Percentiles rank a stretch among this genome's conserved stretches.
These are phyloP conservation scores for Multifurca ochricompacta DNA, from an alignment of 768 basidiomycete genomes.

Conservation along the genomic window DNA sequence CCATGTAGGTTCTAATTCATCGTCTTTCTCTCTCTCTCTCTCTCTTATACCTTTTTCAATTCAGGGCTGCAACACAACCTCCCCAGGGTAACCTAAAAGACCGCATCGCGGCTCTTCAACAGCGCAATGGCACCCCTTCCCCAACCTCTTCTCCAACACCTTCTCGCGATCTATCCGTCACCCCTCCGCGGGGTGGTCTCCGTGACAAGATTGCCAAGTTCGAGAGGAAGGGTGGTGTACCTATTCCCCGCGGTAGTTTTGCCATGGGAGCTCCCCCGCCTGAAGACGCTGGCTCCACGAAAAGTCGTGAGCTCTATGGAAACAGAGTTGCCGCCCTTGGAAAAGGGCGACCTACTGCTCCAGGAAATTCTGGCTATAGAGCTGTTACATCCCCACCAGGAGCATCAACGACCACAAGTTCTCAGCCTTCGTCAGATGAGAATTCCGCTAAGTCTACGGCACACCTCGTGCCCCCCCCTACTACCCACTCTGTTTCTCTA, in stretches of 20 bases:
- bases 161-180: constrained; percentile 22
- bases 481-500: background rate
- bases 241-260: constrained; percentile 69
- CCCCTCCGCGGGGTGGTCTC: constrained; percentile 27
- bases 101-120: constrained; percentile 76
- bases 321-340: constrained; percentile 48
- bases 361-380: constrained; percentile 7
- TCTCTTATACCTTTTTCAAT: background rate
- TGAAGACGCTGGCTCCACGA: constrained; percentile 38
- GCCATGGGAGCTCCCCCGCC: constrained; percentile 57
- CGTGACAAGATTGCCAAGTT: constrained; percentile 75
- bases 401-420: background rate
- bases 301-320: constrained; percentile 62
- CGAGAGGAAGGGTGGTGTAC: constrained; percentile 68
- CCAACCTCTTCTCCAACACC: constrained; percentile 29
- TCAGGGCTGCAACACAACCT: constrained; percentile 22
- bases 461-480: background rate
- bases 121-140: constrained; percentile 33
- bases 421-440: constrained; percentile 5
- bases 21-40: background rate
- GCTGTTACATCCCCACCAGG: constrained; percentile 14
- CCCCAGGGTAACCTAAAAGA: constrained; percentile 57
- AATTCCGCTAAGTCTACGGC: background rate
- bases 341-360: constrained; percentile 21
- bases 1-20: constrained; percentile 12